Percentiles rank a stretch among this genome's conserved stretches.
phyloP scores from a whole-genome alignment of 768 basidiomycete species.

The Leccinum uliginosum region DNA sequence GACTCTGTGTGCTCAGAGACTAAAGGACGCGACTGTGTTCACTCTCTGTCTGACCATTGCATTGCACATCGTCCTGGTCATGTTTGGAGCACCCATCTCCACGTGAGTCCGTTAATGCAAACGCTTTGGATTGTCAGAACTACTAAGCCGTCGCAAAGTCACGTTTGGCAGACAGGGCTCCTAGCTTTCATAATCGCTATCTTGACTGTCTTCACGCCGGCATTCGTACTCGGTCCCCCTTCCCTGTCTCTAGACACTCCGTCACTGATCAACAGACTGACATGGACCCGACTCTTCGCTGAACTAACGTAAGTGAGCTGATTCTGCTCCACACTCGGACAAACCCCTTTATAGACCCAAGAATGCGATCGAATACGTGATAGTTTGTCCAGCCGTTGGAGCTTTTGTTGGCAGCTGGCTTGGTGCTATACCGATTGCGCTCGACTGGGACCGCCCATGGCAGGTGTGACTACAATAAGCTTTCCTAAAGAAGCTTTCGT shows the following conservation, averaged over 20 bases:
- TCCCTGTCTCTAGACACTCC: conserved; percentile 38
- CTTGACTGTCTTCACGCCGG: conserved; percentile 61
- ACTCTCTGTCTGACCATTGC: conserved; percentile 47
- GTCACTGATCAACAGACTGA: conserved; percentile 52
- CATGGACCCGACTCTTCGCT: conserved; percentile 77
- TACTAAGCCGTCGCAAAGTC: conserved; percentile 32
- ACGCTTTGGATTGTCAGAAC: neutral
- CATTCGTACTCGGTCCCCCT: conserved; percentile 66
- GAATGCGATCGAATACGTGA: conserved; percentile 67
- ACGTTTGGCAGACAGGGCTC: conserved; percentile 57
- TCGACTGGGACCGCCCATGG: conserved; percentile 98
- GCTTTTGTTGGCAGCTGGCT: conserved; percentile 73
- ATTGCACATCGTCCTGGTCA: conserved; percentile 47
- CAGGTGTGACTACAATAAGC: conserved; percentile 57
- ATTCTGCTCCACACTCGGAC: neutral
- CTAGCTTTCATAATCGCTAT: conserved; percentile 66
- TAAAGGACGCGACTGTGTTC: conserved; percentile 46
- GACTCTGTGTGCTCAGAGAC: conserved; percentile 36
- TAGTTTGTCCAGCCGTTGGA: conserved; percentile 78
- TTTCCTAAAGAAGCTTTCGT: neutral
- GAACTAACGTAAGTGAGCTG: conserved; percentile 65
- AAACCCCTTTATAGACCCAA: conserved; percentile 37
- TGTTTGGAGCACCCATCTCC: conserved; percentile 73
- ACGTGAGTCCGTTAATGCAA: conserved; percentile 38
- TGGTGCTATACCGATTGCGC: conserved; percentile 78